Evolutionary conservation across 2,329 filamentous ascomycete species (phyloP).

Genomic region (Aspergillus pseudoviridinutans): DNA sequence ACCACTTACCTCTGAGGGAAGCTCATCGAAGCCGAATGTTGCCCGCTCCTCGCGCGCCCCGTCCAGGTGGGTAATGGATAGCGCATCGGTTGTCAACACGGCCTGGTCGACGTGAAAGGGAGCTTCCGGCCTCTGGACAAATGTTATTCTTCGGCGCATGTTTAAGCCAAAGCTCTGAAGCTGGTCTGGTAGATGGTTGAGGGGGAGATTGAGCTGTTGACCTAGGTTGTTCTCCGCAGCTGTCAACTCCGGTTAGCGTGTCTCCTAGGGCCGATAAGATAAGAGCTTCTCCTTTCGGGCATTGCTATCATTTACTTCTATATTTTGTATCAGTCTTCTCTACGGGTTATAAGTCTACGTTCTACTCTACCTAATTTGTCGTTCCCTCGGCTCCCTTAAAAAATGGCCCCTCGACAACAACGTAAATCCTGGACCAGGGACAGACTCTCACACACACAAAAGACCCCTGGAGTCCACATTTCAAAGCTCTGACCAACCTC

Average conservation of each 20-base stretch:
- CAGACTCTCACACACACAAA: too few species aligned
- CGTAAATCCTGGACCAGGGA: too few species aligned
- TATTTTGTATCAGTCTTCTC: too few species aligned
- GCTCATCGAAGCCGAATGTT: constrained; percentile 68
- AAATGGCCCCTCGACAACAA: too few species aligned
- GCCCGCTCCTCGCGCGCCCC: constrained; percentile 75
- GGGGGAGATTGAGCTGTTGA: not conserved
- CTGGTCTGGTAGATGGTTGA: not conserved
- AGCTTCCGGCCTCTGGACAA: constrained; percentile 63
- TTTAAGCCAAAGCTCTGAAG: not conserved
- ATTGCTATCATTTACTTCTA: too few species aligned
- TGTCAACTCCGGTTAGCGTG: constrained; percentile 1
- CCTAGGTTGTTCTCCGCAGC: not conserved
- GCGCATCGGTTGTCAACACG: constrained; percentile 49
- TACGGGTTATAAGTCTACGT: too few species aligned
- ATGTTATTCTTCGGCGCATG: constrained; percentile 60
- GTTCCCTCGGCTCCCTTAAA: too few species aligned
- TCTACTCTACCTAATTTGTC: too few species aligned
- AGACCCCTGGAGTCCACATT: too few species aligned
- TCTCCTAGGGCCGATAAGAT: constrained; percentile 1
- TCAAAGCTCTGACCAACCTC: too few species aligned
- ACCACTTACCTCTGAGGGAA: constrained; percentile 58
- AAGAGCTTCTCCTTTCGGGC: not conserved
- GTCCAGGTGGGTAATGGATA: constrained; percentile 58
- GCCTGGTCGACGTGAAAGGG: constrained; percentile 63